A percentile compares a stretch with the other conserved stretches of the same genome.
Evolutionary conservation across 495 filamentous ascomycete genomes (phyloP).

Genomic region (Hypoxylon perforatum): DNA sequence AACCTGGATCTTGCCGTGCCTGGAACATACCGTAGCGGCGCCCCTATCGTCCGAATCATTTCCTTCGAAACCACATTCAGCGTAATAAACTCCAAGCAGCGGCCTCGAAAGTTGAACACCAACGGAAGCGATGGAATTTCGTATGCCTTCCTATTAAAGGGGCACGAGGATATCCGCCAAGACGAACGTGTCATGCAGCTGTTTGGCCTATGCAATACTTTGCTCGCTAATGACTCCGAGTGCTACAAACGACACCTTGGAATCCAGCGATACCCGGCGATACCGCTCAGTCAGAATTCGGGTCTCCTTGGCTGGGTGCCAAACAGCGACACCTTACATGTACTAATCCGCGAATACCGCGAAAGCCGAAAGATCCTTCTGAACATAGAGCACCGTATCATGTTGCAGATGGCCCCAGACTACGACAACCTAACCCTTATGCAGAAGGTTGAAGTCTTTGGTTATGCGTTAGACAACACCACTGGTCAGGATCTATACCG

Average conservation of each 20-base stretch:
- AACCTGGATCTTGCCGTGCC: slow-evolving; percentile 92
- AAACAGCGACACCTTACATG: slow-evolving; percentile 95
- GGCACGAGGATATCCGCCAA: slow-evolving; percentile 97
- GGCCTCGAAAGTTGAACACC: slow-evolving; percentile 87
- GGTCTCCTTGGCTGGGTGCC: slow-evolving; percentile 97
- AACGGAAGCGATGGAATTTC: slow-evolving; percentile 86
- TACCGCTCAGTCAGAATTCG: slow-evolving; percentile 94
- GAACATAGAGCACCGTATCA: slow-evolving; percentile 99
- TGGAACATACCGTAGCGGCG: slow-evolving; percentile 90
- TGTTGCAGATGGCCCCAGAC: slow-evolving; percentile 99
- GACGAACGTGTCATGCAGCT: slow-evolving; percentile 99
- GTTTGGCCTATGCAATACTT: slow-evolving; percentile 94
- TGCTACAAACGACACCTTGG: slow-evolving; percentile 96
- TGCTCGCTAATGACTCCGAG: slow-evolving; percentile 90
- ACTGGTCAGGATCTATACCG: slow-evolving; percentile 98
- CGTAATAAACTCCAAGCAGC: slow-evolving; percentile 97
- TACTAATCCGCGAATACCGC: slow-evolving; percentile 95
- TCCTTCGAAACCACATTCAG: slow-evolving; percentile 88
- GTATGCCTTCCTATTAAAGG: slow-evolving; percentile 92
- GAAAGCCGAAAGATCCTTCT: slow-evolving; percentile 96
- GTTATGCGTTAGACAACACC: slow-evolving; percentile 98
- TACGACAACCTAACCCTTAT: slow-evolving; percentile 98
- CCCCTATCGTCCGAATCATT: slow-evolving; percentile 84
- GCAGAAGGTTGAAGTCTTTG: slow-evolving; percentile 99
- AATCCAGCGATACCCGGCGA: slow-evolving; percentile 93